Percentiles rank a stretch among this genome's conserved stretches.
Evolutionary conservation across 805 yeast species (phyloP).

Genomic region (Jamesozyma gamospora): DNA sequence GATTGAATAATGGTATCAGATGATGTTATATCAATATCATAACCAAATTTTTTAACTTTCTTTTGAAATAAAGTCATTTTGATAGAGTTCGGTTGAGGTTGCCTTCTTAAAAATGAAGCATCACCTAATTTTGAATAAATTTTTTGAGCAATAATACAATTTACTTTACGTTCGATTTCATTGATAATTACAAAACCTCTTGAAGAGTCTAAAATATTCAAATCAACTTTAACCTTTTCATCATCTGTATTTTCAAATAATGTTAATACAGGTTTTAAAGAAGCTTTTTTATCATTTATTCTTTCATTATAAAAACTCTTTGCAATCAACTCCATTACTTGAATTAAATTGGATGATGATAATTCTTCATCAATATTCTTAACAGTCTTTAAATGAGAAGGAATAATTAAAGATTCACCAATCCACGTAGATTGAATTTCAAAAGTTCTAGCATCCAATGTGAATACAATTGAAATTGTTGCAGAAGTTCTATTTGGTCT

Average conservation of each 20-base stretch:
- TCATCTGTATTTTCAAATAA: conserved; percentile 77
- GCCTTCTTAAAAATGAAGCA: conserved; percentile 75
- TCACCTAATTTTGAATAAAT: conserved; percentile 70
- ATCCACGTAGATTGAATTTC: conserved; percentile 70
- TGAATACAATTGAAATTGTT: conserved; percentile 70
- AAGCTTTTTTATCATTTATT: conserved; percentile 10
- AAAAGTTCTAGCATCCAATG: conserved; percentile 59
- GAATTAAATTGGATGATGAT: conserved; percentile 7
- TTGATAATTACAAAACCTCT: conserved; percentile 49
- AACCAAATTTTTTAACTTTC: conserved; percentile 56
- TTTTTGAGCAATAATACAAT: conserved; percentile 75
- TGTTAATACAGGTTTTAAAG: conserved; percentile 37
- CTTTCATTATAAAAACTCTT: conserved; percentile 21
- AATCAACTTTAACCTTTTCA: conserved; percentile 60
- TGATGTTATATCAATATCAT: conserved; percentile 61
- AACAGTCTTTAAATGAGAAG: conserved; percentile 33
- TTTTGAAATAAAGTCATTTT: conserved; percentile 72
- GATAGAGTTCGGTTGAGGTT: conserved; percentile 70
- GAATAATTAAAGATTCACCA: conserved; percentile 58
- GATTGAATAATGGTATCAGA: conserved; percentile 66
- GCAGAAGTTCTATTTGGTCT: conserved; percentile 49
- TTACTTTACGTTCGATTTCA: conserved; percentile 73
- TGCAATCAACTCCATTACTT: conserved; percentile 16
- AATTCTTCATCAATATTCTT: conserved; percentile 16
- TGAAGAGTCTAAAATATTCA: conserved; percentile 61